phyloP scores from a whole-genome alignment of 805 yeast genomes.

The Metschnikowia similis region DNA sequence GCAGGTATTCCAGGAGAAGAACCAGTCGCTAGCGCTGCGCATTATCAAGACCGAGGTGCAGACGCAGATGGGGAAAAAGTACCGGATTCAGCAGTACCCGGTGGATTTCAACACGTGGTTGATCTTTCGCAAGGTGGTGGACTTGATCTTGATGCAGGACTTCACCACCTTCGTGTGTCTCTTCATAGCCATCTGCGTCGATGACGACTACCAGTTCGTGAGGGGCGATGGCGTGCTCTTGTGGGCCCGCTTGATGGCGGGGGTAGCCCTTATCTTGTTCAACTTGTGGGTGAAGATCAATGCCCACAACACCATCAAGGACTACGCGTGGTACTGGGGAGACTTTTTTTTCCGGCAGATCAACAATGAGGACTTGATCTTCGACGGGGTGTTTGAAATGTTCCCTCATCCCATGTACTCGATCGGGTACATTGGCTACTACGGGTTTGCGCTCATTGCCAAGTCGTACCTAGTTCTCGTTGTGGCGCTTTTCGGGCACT shows the following conservation, averaged over 20 bases:
- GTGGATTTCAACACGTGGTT: constrained; percentile 82
- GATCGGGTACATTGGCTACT: constrained; percentile 82
- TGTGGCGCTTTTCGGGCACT: constrained; percentile 71
- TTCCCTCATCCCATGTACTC: constrained; percentile 94
- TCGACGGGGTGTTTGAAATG: constrained; percentile 85
- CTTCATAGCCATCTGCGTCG: constrained; percentile 47
- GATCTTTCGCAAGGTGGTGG: constrained; percentile 72
- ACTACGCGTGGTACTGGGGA: constrained; percentile 95
- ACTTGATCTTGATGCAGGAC: constrained; percentile 79
- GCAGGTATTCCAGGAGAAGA: constrained; percentile 39
- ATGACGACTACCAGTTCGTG: constrained; percentile 33
- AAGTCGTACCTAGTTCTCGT: constrained; percentile 66
- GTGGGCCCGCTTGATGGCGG: constrained; percentile 52
- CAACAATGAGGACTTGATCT: constrained; percentile 60
- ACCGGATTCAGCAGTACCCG: constrained; percentile 41
- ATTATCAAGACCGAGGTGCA: constrained; percentile 32
- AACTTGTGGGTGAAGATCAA: constrained; percentile 83
- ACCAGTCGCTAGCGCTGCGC: constrained; percentile 32
- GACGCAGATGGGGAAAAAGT: constrained; percentile 37
- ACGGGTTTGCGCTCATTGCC: constrained; percentile 75
- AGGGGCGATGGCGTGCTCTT: constrained; percentile 48
- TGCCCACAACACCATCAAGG: constrained; percentile 85
- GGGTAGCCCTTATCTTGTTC: constrained; percentile 60
- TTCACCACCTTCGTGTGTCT: constrained; percentile 69
- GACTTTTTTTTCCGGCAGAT: constrained; percentile 79